These are phyloP conservation scores for Marasmius oreades DNA, from an alignment of 1,284 basidiomycete genomes.

Conservation along the genomic window DNA sequence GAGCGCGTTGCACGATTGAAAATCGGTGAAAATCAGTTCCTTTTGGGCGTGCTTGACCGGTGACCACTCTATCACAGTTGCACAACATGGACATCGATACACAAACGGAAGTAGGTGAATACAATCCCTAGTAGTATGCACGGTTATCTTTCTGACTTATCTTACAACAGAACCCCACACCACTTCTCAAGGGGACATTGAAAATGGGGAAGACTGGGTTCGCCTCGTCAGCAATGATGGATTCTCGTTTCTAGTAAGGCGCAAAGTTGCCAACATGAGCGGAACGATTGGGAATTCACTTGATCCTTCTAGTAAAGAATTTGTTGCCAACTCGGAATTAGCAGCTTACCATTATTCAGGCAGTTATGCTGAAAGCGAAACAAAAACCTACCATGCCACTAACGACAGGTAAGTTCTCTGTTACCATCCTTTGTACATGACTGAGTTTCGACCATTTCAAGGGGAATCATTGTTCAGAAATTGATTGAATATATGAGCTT, in stretches of 20 bases:
- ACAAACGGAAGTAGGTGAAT: background rate
- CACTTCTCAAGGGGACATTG: background rate
- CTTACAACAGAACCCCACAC: background rate
- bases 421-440: background rate
- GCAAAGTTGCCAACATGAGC: slow-evolving; percentile 48
- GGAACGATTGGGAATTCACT: slow-evolving; percentile 48
- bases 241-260: slow-evolving; percentile 47
- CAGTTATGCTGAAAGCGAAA: slow-evolving; percentile 47
- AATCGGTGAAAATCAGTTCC: no score
- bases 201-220: slow-evolving; percentile 42
- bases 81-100: background rate
- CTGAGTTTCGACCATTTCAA: slow-evolving; percentile 24
- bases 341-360: slow-evolving; percentile 25
- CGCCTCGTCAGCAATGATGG: slow-evolving; percentile 50
- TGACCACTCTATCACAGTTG: background rate
- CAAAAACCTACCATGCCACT: slow-evolving; percentile 43
- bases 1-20: no score
- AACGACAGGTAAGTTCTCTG: slow-evolving; percentile 37
- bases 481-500: slow-evolving; percentile 80
- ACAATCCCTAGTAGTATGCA: no score
- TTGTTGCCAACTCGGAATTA: background rate
- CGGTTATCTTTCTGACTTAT: background rate
- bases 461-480: slow-evolving; percentile 77
- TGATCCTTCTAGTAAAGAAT: slow-evolving; percentile 28
- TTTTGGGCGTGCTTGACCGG: no score